These are phyloP conservation scores for Globomyces pollinis-pini DNA, from an alignment of 192 early-diverging fungal genomes.

Conservation along the genomic window DNA sequence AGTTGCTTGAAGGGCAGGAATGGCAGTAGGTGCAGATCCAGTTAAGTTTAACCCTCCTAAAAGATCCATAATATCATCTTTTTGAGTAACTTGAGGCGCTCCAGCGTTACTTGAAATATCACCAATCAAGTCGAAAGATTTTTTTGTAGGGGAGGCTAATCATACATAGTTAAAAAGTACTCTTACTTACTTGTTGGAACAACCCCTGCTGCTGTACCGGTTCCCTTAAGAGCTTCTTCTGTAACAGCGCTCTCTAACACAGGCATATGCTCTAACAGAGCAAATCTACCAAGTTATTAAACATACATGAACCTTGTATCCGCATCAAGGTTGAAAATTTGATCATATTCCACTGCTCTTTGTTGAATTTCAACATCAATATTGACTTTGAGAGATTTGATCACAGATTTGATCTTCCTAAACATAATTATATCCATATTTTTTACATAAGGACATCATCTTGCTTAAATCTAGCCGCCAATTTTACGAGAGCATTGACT, in stretches of 20 bases:
- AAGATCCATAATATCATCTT: slow-evolving; percentile 50
- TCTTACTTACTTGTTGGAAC: not conserved
- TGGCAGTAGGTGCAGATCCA: slow-evolving; percentile 13
- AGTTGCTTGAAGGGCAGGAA: not conserved
- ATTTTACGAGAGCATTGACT: slow-evolving; percentile 82
- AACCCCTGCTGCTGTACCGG: slow-evolving; percentile 22
- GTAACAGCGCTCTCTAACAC: slow-evolving; percentile 53
- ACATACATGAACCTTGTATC: slow-evolving; percentile 64
- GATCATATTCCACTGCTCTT: slow-evolving; percentile 84
- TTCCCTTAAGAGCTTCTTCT: slow-evolving; percentile 42
- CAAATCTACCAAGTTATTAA: slow-evolving; percentile 32
- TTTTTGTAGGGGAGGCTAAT: not conserved
- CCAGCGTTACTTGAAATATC: slow-evolving; percentile 6
- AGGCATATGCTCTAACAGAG: slow-evolving; percentile 84
- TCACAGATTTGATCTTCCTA: slow-evolving; percentile 46
- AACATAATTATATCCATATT: slow-evolving; percentile 18
- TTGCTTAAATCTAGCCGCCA: slow-evolving; percentile 70
- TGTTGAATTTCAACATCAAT: slow-evolving; percentile 90
- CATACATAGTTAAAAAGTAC: slow-evolving; percentile 4
- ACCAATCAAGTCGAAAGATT: slow-evolving; percentile 24
- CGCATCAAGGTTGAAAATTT: slow-evolving; percentile 58
- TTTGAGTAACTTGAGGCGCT: slow-evolving; percentile 1
- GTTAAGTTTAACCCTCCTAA: slow-evolving; percentile 45
- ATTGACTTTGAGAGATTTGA: slow-evolving; percentile 57
- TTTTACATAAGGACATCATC: slow-evolving; percentile 27